Conservation (phyloP, 1,284 basidiomycete genomes). For the Phylloboletellus chloephorus region DNA sequence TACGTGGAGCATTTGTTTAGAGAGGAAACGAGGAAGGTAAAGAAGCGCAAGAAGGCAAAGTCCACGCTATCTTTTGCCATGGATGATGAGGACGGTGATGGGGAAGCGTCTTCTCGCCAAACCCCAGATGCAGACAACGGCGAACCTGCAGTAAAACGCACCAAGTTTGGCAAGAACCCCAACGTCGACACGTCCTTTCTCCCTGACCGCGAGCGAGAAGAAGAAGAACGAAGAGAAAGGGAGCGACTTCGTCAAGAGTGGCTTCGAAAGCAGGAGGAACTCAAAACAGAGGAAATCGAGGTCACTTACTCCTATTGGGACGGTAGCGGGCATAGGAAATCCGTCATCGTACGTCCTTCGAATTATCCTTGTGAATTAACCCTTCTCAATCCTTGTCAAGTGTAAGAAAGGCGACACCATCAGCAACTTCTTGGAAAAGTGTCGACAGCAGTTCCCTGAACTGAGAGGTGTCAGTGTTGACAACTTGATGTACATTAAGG, state of each 20-base stretch:
- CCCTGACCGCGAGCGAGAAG: constrained; percentile 94
- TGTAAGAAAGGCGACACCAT: constrained; percentile 98
- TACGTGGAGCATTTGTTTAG: constrained; percentile 77
- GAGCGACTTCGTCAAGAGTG: constrained; percentile 90
- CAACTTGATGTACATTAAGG: constrained; percentile 98
- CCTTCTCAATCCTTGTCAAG: constrained; percentile 36
- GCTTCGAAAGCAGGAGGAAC: constrained; percentile 82
- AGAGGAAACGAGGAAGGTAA: constrained; percentile 80
- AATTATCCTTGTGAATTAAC: not conserved
- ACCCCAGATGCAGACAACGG: constrained; percentile 33
- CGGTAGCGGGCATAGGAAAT: constrained; percentile 93
- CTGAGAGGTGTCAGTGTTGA: constrained; percentile 86
- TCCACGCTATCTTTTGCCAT: constrained; percentile 86
- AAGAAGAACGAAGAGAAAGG: constrained; percentile 81
- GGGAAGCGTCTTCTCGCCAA: constrained; percentile 35
- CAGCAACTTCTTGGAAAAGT: constrained; percentile 86
- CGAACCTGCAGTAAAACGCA: constrained; percentile 56
- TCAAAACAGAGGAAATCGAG: constrained; percentile 87
- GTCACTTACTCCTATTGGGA: constrained; percentile 98
- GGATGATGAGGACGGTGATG: constrained; percentile 65
- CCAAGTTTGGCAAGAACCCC: constrained; percentile 91
- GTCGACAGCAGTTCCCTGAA: constrained; percentile 88
- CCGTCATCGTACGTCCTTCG: constrained; percentile 65
- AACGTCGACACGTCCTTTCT: constrained; percentile 97
- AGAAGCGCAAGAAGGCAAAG: constrained; percentile 82